Percentiles rank a stretch among this genome's conserved stretches.
phyloP scores from a whole-genome alignment of 2,329 filamentous ascomycete genomes.

The Exophiala lecanii-corni region DNA sequence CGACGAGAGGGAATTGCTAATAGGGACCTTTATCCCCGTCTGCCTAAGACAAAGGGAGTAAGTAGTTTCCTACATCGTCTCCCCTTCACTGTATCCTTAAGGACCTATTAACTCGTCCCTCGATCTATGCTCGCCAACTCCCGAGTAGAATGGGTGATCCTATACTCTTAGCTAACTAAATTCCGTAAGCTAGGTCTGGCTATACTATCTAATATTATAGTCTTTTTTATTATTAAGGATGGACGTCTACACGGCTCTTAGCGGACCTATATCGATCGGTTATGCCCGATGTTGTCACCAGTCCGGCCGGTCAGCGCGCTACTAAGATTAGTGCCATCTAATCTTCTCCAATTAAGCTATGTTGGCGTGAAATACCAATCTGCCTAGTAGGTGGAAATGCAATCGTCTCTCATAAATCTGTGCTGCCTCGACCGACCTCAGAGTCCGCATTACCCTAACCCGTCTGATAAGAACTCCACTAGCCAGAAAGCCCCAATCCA shows the following conservation, averaged over 20 bases:
- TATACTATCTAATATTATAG: neutral
- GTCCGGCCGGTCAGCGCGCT: neutral
- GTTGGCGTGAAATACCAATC: too few relatives aligned
- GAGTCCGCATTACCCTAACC: neutral
- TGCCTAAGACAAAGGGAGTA: neutral
- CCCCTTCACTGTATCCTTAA: neutral
- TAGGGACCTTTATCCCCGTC: neutral
- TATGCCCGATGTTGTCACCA: slow-evolving; percentile 1
- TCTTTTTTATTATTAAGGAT: slow-evolving; percentile 1
- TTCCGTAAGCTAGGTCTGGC: neutral
- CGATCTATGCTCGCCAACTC: neutral
- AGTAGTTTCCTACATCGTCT: neutral
- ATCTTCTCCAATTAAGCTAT: too few relatives aligned
- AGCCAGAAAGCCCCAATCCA: neutral
- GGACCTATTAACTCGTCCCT: neutral
- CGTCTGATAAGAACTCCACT: neutral
- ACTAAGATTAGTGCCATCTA: too few relatives aligned
- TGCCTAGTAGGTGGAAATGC: neutral
- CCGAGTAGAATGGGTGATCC: neutral
- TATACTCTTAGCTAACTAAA: slow-evolving; percentile 1
- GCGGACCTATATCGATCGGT: neutral
- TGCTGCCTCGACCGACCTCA: neutral
- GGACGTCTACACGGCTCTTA: neutral
- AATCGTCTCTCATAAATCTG: neutral
- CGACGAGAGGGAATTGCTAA: neutral